phyloP scores from a whole-genome alignment of 2,329 filamentous ascomycete species.

The Fusarium sublunatum region DNA sequence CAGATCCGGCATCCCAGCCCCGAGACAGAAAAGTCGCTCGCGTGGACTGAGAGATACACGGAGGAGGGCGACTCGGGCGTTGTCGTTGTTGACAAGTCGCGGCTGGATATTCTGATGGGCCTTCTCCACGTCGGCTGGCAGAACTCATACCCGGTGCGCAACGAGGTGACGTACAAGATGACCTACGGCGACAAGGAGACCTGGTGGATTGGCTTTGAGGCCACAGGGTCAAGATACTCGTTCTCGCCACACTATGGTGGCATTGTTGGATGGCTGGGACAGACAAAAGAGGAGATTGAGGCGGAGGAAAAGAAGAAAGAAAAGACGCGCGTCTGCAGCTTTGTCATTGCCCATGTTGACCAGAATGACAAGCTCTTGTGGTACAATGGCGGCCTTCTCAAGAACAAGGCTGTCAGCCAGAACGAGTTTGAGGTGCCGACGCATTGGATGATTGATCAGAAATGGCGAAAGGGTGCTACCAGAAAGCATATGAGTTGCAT shows the following conservation, averaged over 20 bases:
- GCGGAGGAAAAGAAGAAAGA: conserved; percentile 4
- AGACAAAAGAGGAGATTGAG: conserved; percentile 5
- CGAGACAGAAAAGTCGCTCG: conserved; percentile 50
- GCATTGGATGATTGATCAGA: conserved; percentile 55
- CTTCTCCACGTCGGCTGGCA: conserved; percentile 59
- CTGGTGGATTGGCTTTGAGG: conserved; percentile 59
- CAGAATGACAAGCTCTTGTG: conserved; percentile 52
- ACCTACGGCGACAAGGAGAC: conserved; percentile 60
- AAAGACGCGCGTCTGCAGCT: conserved; percentile 52
- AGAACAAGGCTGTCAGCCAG: conserved; percentile 51
- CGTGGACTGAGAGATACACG: conserved; percentile 55
- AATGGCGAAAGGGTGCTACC: conserved; percentile 50
- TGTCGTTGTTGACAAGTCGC: conserved; percentile 56
- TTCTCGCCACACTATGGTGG: conserved; percentile 57
- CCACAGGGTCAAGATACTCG: conserved; percentile 52
- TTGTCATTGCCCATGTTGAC: conserved; percentile 57
- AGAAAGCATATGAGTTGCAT: conserved; percentile 55
- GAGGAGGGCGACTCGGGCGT: conserved; percentile 58
- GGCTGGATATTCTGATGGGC: conserved; percentile 52
- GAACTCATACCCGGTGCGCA: conserved; percentile 54
- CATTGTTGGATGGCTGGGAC: conserved; percentile 52
- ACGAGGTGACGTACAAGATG: conserved; percentile 55
- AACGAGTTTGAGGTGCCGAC: conserved; percentile 51
- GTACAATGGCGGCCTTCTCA: conserved; percentile 58
- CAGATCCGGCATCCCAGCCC: conserved; percentile 52